These are phyloP conservation scores for Lenzites betulinus DNA, from an alignment of 768 basidiomycete genomes.

Conservation along the genomic window DNA sequence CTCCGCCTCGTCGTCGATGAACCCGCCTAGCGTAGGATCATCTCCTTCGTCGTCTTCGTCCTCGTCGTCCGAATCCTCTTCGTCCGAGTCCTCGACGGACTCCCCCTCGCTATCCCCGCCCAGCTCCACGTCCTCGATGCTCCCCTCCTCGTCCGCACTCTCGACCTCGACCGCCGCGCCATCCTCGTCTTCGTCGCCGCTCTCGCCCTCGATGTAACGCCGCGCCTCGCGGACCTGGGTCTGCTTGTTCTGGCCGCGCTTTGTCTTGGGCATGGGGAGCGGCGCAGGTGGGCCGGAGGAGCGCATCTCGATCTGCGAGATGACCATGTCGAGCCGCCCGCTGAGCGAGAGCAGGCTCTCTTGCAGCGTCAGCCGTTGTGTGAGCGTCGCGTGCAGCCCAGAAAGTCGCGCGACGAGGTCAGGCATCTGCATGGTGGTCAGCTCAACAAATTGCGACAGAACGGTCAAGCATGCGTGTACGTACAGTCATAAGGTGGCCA, in stretches of 20 bases:
- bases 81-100: constrained; percentile 46
- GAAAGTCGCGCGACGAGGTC: constrained; percentile 88
- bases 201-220: constrained; percentile 80
- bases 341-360: constrained; percentile 83
- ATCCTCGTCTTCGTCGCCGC: constrained; percentile 64
- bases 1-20: constrained; percentile 67
- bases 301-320: constrained; percentile 91
- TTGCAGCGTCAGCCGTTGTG: constrained; percentile 77
- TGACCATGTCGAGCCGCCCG: constrained; percentile 90
- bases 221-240: constrained; percentile 39
- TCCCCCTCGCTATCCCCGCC: constrained; percentile 55
- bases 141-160: constrained; percentile 68
- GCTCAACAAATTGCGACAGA: no score
- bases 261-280: constrained; percentile 39
- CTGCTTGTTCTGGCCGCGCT: constrained; percentile 37
- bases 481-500: constrained; percentile 90
- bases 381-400: constrained; percentile 78
- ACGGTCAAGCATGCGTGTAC: constrained; percentile 1
- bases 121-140: constrained; percentile 77
- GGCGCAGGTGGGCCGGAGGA: constrained; percentile 68
- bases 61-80: constrained; percentile 62
- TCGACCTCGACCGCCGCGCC: constrained; percentile 60
- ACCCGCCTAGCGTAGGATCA: constrained; percentile 53
- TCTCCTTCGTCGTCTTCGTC: constrained; percentile 44
- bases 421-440: constrained; percentile 66